A percentile compares a stretch with the other conserved stretches of the same genome.
Evolutionary conservation across 345 rosid species (phyloP).

Genomic region (Citrus sp.): DNA sequence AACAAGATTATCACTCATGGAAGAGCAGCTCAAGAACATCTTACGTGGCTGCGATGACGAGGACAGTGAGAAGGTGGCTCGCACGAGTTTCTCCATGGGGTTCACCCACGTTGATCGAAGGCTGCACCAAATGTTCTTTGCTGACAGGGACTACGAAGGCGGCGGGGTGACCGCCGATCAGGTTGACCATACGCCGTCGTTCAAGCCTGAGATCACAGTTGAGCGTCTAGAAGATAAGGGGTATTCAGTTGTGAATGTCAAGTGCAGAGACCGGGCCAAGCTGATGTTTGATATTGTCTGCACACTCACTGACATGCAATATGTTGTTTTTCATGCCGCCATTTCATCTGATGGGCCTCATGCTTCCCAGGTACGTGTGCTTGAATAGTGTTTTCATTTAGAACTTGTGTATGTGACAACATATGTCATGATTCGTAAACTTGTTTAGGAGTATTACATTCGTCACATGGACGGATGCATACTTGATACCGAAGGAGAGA

Average conservation of each 20-base stretch:
- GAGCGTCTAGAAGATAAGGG: conserved; percentile 78
- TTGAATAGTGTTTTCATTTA: no score
- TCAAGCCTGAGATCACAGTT: conserved; percentile 54
- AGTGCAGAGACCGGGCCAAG: conserved; percentile 82
- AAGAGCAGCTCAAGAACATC: conserved; percentile 78
- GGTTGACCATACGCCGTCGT: conserved; percentile 35
- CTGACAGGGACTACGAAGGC: conserved; percentile 86
- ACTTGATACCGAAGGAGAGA: conserved; percentile 78
- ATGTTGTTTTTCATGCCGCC: conserved; percentile 87
- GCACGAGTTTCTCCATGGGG: conserved; percentile 78
- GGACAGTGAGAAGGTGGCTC: conserved; percentile 40
- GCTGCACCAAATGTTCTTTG: conserved; percentile 93
- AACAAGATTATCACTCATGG: conserved; percentile 52
- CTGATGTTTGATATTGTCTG: conserved; percentile 90
- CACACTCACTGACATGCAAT: conserved; percentile 96
- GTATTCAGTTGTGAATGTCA: conserved; percentile 72
- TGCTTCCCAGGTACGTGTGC: conserved; percentile 56
- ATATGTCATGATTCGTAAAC: neutral
- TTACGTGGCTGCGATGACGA: conserved; percentile 69
- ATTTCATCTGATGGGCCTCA: conserved; percentile 70
- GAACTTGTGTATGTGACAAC: no score
- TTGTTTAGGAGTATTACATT: conserved; percentile 68
- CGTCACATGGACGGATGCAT: conserved; percentile 94
- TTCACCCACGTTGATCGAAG: conserved; percentile 84
- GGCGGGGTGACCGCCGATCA: conserved; percentile 35